Evolutionary conservation across 257 asterid species (phyloP), one percentile per base, ranked within the genome.

Genomic region (Echium plantagineum): DNA sequence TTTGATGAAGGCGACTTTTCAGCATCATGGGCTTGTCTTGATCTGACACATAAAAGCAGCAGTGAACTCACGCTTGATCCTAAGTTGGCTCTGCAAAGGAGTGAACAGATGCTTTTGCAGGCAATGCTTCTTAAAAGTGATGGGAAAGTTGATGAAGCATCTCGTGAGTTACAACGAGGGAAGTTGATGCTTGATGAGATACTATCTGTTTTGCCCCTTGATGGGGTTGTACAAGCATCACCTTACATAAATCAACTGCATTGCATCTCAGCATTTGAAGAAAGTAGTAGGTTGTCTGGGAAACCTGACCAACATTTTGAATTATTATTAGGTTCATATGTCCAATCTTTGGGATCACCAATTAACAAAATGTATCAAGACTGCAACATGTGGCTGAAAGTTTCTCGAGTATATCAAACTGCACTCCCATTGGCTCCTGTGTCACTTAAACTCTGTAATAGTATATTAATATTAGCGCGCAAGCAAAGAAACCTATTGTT

Each of bases 61-160:
- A 79, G 70, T 59, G 87, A 88, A 65, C 89, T 80, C 74, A 91
- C 95, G 21, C 85, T 86, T 72, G 98, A 91, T 79, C 98, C 96
- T 61, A 91, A 80, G 80, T 67, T 84, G 80, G 89, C 97, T 75
- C 77, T 91, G 80, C 95, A 82, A 73, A 88, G 98, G 80, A 91
- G 98, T 55, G 98, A 91, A 67, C 98, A 91, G 67, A 86, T 91
- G 90, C 89, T 91, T 77, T 79, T 91, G 90, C 97, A 91, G 79
- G 98, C 94, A 51, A 84, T 91, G 96, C 95, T 91, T 78, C 83
- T 79, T 73, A 84, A 78, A 42, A 64, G 55, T 32, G 97, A 85
- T 81, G 89, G 94, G 72, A 86, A 80, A 75, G 68, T 70, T 70
- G 98, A 93, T 57, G 81, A 81, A 77, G 90, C 84, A 66, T 66